Conservation (phyloP, 257 asterid genomes). For the Capsicum chinense region DNA sequence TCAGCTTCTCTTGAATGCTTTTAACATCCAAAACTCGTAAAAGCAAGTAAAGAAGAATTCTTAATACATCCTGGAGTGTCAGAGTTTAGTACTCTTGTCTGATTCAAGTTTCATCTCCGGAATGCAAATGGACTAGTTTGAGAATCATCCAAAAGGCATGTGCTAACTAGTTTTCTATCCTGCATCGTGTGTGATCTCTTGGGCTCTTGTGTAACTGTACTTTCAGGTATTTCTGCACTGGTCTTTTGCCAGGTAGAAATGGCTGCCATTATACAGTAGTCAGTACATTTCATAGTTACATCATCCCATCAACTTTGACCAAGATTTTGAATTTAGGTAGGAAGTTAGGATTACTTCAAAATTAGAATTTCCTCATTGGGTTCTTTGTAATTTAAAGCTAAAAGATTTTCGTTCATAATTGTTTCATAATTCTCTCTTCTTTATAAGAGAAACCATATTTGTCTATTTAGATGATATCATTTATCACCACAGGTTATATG, state of each 20-base stretch:
- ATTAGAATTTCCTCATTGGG: neutral
- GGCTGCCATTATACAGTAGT: neutral
- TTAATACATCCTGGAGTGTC: neutral
- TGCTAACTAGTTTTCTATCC: neutral
- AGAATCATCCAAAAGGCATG: conserved; percentile 3
- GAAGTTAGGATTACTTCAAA: neutral
- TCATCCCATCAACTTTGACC: neutral
- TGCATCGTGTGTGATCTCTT: neutral
- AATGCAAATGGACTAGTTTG: neutral
- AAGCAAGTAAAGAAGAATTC: no score
- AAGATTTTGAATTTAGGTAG: neutral
- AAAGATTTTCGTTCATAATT: neutral
- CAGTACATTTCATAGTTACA: neutral
- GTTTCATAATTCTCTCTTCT: neutral
- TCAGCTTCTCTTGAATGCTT: neutral
- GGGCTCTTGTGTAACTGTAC: neutral
- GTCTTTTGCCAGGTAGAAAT: neutral
- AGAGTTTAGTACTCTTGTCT: neutral
- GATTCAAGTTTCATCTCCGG: neutral
- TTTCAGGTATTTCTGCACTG: conserved; percentile 10
- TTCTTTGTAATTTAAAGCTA: neutral
- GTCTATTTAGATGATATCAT: neutral
- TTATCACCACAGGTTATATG: neutral
- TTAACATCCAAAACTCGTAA: neutral
- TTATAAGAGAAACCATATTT: neutral